Conservation (phyloP, 768 basidiomycete genomes). For the Steccherinum ochraceum region DNA sequence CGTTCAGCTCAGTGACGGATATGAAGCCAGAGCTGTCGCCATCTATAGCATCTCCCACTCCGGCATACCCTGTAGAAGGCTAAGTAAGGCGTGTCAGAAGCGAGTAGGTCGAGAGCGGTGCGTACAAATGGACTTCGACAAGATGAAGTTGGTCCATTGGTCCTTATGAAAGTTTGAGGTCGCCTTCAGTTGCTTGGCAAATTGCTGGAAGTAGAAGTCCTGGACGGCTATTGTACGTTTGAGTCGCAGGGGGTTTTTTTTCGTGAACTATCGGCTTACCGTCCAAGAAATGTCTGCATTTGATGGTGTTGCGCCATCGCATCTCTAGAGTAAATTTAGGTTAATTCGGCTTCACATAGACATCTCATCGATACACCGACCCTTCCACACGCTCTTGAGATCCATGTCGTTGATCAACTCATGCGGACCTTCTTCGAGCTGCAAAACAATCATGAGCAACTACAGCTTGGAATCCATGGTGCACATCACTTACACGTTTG, state of each 20-base stretch:
- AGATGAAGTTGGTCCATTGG: background rate
- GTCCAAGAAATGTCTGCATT: background rate
- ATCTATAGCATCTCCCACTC: background rate
- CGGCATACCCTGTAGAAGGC: background rate
- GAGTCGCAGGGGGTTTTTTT: background rate
- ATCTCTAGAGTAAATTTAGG: background rate
- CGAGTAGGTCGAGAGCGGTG: no score
- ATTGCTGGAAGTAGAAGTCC: background rate
- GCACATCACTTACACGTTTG: background rate
- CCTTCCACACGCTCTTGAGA: background rate
- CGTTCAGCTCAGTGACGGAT: background rate
- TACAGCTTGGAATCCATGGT: no score
- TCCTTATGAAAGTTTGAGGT: background rate
- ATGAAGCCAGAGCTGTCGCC: background rate
- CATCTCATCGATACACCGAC: background rate
- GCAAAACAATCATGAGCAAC: background rate
- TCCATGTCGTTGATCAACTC: background rate
- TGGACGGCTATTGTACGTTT: background rate
- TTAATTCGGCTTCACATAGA: background rate
- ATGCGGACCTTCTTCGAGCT: background rate
- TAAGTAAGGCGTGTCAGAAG: no score
- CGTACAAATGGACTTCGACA: background rate
- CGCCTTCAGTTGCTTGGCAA: background rate
- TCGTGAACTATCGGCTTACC: no score
- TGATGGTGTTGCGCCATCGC: background rate